phyloP scores from a whole-genome alignment of 805 yeast species.

The Priceomyces carsonii region DNA sequence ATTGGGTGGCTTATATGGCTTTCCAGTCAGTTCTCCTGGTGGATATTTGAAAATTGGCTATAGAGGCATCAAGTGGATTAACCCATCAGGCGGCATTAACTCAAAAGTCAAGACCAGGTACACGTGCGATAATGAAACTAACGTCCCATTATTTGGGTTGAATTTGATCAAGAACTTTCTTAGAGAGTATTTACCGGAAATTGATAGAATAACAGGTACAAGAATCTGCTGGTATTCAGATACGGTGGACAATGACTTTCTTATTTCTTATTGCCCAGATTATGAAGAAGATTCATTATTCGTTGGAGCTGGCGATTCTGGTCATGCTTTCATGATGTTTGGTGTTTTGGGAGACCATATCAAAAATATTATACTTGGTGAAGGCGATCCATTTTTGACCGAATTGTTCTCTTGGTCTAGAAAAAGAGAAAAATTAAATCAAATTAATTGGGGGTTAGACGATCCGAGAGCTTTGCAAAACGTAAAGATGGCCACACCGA shows the following conservation, averaged over 20 bases:
- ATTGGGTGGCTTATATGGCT: conserved; percentile 30
- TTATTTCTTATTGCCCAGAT: conserved; percentile 30
- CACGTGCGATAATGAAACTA: too few relatives aligned
- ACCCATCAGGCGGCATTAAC: conserved; percentile 19
- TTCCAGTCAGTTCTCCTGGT: conserved; percentile 33
- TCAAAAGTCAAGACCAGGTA: conserved; percentile 15
- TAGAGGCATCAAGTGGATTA: conserved; percentile 35
- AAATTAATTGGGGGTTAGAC: too few relatives aligned
- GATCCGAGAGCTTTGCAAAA: too few relatives aligned
- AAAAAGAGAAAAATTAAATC: too few relatives aligned
- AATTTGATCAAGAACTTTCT: conserved; percentile 14
- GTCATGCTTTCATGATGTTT: conserved; percentile 35
- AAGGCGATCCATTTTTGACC: too few relatives aligned
- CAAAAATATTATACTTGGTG: too few relatives aligned
- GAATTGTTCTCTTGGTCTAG: too few relatives aligned
- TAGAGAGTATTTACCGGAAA: conserved; percentile 12
- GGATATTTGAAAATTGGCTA: conserved; percentile 36
- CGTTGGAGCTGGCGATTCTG: conserved; percentile 36
- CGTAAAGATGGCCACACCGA: too few relatives aligned
- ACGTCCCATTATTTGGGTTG: conserved; percentile 15
- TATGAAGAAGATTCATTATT: conserved; percentile 24
- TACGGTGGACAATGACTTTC: conserved; percentile 30
- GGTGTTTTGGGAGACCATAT: conserved; percentile 33
- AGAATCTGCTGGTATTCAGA: conserved; percentile 34
- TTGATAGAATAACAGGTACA: conserved; percentile 7